These are phyloP conservation scores for Tolypocladium tundrense DNA, from an alignment of 2,329 filamentous ascomycete genomes.

Conservation along the genomic window DNA sequence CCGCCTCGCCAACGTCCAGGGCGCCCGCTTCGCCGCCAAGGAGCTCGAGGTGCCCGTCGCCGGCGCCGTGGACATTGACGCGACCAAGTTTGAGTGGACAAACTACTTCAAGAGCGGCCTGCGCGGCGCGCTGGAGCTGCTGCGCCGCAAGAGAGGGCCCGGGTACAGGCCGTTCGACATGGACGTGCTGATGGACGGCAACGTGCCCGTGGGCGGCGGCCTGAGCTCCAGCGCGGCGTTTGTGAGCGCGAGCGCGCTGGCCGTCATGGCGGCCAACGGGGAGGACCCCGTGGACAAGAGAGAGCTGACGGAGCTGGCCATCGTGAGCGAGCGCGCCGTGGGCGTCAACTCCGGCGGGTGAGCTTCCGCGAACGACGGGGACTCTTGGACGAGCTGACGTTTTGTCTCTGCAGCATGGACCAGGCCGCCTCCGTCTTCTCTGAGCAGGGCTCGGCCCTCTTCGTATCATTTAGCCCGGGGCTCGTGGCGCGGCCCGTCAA, in stretches of 20 bases:
- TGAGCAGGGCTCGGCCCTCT: conserved; percentile 72
- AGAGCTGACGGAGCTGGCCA: conserved; percentile 81
- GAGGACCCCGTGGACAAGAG: conserved; percentile 75
- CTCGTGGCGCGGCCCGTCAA: conserved; percentile 68
- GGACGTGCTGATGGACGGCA: conserved; percentile 84
- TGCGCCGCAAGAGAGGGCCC: conserved; percentile 55
- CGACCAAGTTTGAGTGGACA: conserved; percentile 81
- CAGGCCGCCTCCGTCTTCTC: conserved; percentile 95
- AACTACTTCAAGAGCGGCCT: conserved; percentile 98
- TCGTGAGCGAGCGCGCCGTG: conserved; percentile 87
- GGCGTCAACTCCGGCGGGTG: conserved; percentile 94
- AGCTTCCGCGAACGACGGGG: conserved; percentile 16
- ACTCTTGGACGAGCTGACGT: background rate
- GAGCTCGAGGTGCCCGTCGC: conserved; percentile 61
- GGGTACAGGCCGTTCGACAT: conserved; percentile 60
- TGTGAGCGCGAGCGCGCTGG: conserved; percentile 79
- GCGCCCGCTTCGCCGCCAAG: conserved; percentile 62
- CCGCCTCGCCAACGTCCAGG: conserved; percentile 70
- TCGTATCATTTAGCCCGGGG: conserved; percentile 77
- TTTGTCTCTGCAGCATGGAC: conserved; percentile 61
- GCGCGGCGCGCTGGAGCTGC: conserved; percentile 66
- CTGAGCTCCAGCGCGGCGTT: conserved; percentile 92
- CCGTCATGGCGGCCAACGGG: conserved; percentile 79
- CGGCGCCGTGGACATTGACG: conserved; percentile 67
- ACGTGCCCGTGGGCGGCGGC: conserved; percentile 83